These are phyloP conservation scores for Ophiocordyceps sinensis DNA, from an alignment of 2,329 filamentous ascomycete species.

Conservation along the genomic window DNA sequence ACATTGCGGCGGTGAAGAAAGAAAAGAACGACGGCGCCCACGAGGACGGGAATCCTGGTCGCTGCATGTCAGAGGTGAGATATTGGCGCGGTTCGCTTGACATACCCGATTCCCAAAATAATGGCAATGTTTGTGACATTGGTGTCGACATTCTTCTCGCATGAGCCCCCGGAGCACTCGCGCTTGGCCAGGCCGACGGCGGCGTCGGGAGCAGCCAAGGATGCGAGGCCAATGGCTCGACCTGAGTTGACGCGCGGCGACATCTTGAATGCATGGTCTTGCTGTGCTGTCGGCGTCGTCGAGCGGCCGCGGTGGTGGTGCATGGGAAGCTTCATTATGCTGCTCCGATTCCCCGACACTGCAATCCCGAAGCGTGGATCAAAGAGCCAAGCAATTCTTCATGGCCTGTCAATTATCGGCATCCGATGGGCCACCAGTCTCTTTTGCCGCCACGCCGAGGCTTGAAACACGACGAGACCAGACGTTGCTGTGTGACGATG, in stretches of 20 bases:
- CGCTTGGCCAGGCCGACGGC: neutral
- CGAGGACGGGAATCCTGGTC: constrained; percentile 58
- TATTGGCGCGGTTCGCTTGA: constrained; percentile 8
- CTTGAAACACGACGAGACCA: neutral
- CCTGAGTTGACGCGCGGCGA: constrained; percentile 12
- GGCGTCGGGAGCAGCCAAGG: neutral
- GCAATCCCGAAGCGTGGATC: neutral
- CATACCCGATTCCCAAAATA: constrained; percentile 56
- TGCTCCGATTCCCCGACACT: no score
- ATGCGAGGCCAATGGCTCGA: constrained; percentile 7
- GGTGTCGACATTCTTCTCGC: constrained; percentile 44
- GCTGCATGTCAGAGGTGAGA: neutral
- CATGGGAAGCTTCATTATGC: constrained; percentile 2
- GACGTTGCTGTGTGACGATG: neutral
- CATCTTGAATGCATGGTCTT: constrained; percentile 5
- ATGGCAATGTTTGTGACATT: constrained; percentile 50
- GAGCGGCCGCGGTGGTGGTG: neutral
- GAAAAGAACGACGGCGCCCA: constrained; percentile 52
- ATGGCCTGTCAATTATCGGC: constrained; percentile 7
- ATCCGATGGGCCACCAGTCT: no score
- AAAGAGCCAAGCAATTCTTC: constrained; percentile 6
- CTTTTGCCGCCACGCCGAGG: no score
- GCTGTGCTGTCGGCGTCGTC: constrained; percentile 5
- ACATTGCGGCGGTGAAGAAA: constrained; percentile 69
- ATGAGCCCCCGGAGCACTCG: constrained; percentile 22